These are phyloP conservation scores for Apophysomyces variabilis DNA, from an alignment of 371 early-diverging fungal species.

Conservation along the genomic window DNA sequence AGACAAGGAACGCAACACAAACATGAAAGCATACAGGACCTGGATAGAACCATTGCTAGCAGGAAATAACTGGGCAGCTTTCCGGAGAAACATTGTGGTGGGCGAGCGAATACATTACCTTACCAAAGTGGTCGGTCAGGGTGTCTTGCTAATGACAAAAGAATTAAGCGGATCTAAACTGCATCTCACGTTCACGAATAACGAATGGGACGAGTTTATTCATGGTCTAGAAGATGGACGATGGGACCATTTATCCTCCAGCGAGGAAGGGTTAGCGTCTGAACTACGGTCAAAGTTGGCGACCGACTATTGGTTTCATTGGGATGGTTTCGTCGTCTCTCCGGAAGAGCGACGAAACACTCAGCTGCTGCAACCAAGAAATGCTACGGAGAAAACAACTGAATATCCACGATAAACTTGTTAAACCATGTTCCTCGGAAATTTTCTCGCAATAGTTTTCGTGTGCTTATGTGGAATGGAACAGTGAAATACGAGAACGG, in stretches of 20 bases:
- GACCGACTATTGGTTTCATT: conserved; percentile 14
- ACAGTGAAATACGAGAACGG: too few species aligned
- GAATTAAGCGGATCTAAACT: conserved; percentile 54
- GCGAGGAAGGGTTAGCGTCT: neutral
- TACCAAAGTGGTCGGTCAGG: conserved; percentile 47
- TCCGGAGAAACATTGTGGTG: conserved; percentile 52
- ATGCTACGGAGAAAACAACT: neutral
- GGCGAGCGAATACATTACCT: conserved; percentile 54
- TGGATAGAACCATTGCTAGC: conserved; percentile 51
- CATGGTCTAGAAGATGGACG: conserved; percentile 36
- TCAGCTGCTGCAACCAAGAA: neutral
- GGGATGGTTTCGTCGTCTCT: conserved; percentile 15
- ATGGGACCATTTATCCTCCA: conserved; percentile 33
- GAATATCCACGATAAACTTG: too few species aligned
- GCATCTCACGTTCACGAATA: conserved; percentile 54
- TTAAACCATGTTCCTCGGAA: too few species aligned
- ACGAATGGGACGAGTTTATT: conserved; percentile 55
- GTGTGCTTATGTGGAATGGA: too few species aligned
- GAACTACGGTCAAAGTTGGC: conserved; percentile 15
- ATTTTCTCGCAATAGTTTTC: too few species aligned
- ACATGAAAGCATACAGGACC: conserved; percentile 55
- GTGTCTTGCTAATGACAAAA: conserved; percentile 53
- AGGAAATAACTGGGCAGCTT: conserved; percentile 56
- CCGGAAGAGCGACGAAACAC: conserved; percentile 9
- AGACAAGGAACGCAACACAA: conserved; percentile 42